phyloP scores from a whole-genome alignment of 129 eudicot genomes.

The Centella asiatica region DNA sequence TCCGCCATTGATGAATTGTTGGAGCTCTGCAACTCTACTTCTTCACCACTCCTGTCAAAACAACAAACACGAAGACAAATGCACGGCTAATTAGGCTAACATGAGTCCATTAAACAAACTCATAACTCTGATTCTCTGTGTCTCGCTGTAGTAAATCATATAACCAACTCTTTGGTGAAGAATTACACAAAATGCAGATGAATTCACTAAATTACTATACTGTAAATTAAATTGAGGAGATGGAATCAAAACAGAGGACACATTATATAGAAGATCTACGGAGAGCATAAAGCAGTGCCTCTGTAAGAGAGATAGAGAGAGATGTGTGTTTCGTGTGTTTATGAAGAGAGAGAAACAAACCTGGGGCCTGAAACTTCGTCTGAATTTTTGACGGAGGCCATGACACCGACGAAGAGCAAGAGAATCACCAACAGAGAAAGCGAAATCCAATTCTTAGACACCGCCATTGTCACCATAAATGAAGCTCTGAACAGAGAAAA shows the following conservation, averaged over 20 bases:
- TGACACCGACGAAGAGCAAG: slow-evolving; percentile 23
- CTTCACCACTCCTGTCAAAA: slow-evolving; percentile 38
- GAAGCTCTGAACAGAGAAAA: background rate
- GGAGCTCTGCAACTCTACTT: slow-evolving; percentile 45
- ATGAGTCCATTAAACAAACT: background rate
- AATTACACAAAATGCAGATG: background rate
- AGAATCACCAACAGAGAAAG: slow-evolving; percentile 27
- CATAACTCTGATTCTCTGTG: background rate
- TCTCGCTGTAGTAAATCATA: no score
- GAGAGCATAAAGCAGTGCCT: slow-evolving; percentile 10
- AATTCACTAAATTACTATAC: no score
- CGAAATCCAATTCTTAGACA: slow-evolving; percentile 9
- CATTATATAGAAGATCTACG: no score
- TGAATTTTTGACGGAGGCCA: background rate
- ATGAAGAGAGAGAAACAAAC: slow-evolving; percentile 7
- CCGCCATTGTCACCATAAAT: slow-evolving; percentile 21
- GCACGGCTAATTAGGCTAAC: background rate
- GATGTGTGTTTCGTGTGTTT: no score
- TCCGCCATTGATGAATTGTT: slow-evolving; percentile 67
- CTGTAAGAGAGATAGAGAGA: background rate
- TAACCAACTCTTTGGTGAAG: background rate
- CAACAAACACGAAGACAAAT: background rate
- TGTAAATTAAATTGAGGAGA: background rate
- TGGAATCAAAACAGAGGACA: background rate
- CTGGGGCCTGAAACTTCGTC: background rate